Evolutionary conservation across 1,139 yeast species (phyloP), one percentile per base, ranked within the genome.

Genomic region (Kodamaea sp.): DNA sequence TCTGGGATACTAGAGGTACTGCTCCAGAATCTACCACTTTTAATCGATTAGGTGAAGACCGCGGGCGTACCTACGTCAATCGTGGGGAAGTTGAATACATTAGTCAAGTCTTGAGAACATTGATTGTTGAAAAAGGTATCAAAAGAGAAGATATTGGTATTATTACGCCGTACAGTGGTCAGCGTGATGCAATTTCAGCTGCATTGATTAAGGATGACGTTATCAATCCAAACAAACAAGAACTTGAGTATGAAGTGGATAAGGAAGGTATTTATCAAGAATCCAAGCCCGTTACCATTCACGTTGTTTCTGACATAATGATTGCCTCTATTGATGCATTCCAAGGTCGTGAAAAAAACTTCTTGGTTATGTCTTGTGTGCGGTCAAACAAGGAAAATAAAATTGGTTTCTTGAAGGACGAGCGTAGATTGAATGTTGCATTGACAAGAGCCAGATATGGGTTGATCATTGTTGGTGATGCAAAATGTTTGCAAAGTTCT

Each of bases 161-260:
- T 15, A 78, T 83, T 41, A 82, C 89, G 1, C 87, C 88, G 8
- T 83, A 83, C 54, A 73, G 86, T 39, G 87, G 86, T 0, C 89
- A 83, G 54, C 67, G 89, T 50, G 87, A 81, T 53, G 57, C 77
- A 42, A 64, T 83, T 10, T 79, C 88, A 0, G 58, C 70, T 2
- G 50, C 56, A 2, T 62, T 81, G 34, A 75, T 73, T 27, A 58
- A 63, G 23, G 81, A 82, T 53, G 63, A 63, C 7, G 52, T 80
- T 8, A 67, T 82, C 37, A 82, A 82, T 53, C 88, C 88, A 1
- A 57, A 59, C 8, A 58, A 64, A n/a, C 65, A 65, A 35, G 74
- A 67, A 4, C 63, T 80, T 36, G 67, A 64, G 36, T 67, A 73
- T 36, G 81, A 78, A 41, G 65, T 71, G 22, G 84, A 79, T 50